These are phyloP conservation scores for Tulasnella sp. DNA, from an alignment of 768 basidiomycete genomes.

Conservation along the genomic window DNA sequence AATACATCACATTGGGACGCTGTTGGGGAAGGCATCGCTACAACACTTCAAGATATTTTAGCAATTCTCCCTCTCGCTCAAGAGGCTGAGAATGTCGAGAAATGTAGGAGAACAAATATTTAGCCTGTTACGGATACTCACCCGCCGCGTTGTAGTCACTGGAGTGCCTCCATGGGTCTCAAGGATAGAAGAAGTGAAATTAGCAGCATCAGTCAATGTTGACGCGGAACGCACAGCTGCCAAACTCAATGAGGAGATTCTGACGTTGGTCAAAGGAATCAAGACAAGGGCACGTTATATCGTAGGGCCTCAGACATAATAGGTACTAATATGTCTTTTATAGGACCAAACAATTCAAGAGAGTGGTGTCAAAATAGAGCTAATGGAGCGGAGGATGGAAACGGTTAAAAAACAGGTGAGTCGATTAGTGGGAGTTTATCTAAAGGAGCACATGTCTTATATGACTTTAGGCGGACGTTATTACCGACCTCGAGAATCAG, in stretches of 20 bases:
- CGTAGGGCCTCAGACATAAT: not conserved
- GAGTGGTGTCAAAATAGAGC: constrained; percentile 78
- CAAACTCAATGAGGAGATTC: constrained; percentile 80
- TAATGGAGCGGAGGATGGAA: constrained; percentile 89
- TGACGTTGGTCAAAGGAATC: constrained; percentile 70
- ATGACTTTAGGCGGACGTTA: constrained; percentile 48
- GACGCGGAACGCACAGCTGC: constrained; percentile 84
- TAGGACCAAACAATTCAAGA: constrained; percentile 89
- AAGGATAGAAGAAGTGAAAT: constrained; percentile 71
- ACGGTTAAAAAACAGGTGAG: constrained; percentile 65
- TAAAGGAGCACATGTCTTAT: not conserved
- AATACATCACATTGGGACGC: constrained; percentile 66
- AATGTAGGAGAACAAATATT: constrained; percentile 40
- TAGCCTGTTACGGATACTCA: not conserved
- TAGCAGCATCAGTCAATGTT: constrained; percentile 68
- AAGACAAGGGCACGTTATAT: constrained; percentile 36
- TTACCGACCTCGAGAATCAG: constrained; percentile 68
- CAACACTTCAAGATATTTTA: constrained; percentile 57
- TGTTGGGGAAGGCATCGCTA: constrained; percentile 51
- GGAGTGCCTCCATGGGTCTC: constrained; percentile 75
- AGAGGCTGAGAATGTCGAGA: constrained; percentile 65
- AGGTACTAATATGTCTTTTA: not conserved
- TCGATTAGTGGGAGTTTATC: not conserved
- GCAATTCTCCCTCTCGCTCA: constrained; percentile 56
- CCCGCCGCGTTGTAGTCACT: constrained; percentile 35